Base-by-base conservation (phyloP, 1,284 basidiomycete species). In the Mrakiaceae sp. region DNA sequence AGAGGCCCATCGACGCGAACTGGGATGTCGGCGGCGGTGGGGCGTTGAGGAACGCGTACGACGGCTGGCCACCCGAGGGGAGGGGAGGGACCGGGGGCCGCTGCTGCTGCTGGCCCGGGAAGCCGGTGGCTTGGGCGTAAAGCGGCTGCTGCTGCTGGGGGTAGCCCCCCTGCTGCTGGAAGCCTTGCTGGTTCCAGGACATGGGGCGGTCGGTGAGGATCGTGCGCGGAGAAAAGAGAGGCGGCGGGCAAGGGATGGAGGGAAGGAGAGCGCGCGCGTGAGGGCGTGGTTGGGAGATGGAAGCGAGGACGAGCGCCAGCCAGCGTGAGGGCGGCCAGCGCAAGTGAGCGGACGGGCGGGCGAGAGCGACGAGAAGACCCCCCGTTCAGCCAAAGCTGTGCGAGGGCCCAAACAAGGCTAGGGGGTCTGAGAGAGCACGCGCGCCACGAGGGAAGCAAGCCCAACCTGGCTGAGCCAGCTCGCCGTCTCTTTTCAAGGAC, bases 31-130 rank as follows among this genome's bases (percentile, higher is more conserved):
- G 67, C 3, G 72, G 67, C 10, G 77, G 76, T 1, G 77, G 75
- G 40, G 74, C 74, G 55, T 70, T 74, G 58, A 78, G 71, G 70
- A 77, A 77, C 4, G 73, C 71, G 59, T 74, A 75, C 55, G 4
- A 54, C 27, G 27, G 50, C 46, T 40, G 52, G 44, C 42, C 53
- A 9, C 27, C 14, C 53, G 53, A 27, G 42, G 52, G 57, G 54
- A 64, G 59, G 49, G 48, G 63, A 40, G 57, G 64, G 43, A 44
- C 64, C 11, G 64, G 51, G 53, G 63, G 66, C 63, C 49, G 67
- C 58, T 64, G 69, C 49, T 64, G 68, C 61, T 68, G 67, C 62
- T 71, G 71, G 5, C 50, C 58, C 27, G 50, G 62, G 48, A 61
- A 64, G 4, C 64, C 64, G 3, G 66, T 66, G 40, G 43, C 62